Evolutionary conservation across 306 rosid species (phyloP).

Genomic region (Hippophae tibetana): DNA sequence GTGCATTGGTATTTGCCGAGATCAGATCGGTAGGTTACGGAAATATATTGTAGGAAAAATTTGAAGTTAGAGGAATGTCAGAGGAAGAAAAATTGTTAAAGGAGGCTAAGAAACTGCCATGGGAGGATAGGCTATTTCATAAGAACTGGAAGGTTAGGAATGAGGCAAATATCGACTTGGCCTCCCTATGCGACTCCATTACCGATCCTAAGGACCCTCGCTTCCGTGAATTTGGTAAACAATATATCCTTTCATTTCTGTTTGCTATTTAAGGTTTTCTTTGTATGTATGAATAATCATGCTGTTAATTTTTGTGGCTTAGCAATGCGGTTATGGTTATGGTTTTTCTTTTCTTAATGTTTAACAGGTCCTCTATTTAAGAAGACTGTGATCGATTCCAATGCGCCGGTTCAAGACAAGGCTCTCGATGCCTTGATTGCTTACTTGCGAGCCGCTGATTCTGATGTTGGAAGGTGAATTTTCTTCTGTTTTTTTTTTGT

Average conservation of each 20-base stretch:
- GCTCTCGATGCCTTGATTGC: conserved; percentile 94
- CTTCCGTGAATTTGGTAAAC: conserved; percentile 80
- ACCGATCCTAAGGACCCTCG: conserved; percentile 94
- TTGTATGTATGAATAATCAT: conserved; percentile 22
- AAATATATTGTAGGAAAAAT: background rate
- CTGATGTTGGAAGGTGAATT: conserved; percentile 79
- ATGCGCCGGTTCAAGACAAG: conserved; percentile 98
- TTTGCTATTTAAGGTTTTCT: conserved; percentile 27
- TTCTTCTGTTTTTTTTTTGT: background rate
- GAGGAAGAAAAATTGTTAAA: conserved; percentile 92
- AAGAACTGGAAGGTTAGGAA: conserved; percentile 98
- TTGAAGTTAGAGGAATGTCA: conserved; percentile 30
- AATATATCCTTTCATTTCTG: background rate
- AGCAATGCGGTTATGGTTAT: conserved; percentile 20
- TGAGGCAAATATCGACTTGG: conserved; percentile 89
- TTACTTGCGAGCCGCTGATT: conserved; percentile 85
- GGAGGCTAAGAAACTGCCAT: conserved; percentile 97
- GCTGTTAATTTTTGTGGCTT: conserved; percentile 16
- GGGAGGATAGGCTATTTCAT: conserved; percentile 94
- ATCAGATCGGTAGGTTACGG: conserved; percentile 18
- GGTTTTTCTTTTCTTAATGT: conserved; percentile 5
- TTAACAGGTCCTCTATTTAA: conserved; percentile 56
- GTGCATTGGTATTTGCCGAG: conserved; percentile 15
- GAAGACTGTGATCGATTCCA: conserved; percentile 88
- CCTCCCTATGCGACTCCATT: conserved; percentile 81